Evolutionary conservation across 1,284 basidiomycete species (phyloP).

Genomic region (Caloboletus inedulis): DNA sequence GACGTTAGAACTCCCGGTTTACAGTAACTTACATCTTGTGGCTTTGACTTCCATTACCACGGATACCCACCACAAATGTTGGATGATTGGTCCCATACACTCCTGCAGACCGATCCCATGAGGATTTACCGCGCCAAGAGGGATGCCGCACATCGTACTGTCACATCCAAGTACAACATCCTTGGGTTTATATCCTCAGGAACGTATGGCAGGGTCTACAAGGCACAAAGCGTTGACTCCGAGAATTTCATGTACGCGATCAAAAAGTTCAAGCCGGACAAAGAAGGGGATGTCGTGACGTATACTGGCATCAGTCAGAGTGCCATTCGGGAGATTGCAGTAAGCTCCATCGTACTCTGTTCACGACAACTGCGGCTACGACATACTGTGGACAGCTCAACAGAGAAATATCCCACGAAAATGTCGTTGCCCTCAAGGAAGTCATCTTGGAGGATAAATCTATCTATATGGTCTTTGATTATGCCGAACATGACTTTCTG

Average conservation of each 20-base stretch:
- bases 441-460: conserved; percentile 98
- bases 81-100: conserved; percentile 39
- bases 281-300: conserved; percentile 89
- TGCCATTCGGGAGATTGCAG: conserved; percentile 94
- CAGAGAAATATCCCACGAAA: conserved; percentile 90
- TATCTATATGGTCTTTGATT: conserved; percentile 99
- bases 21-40: not conserved
- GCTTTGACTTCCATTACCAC: not conserved
- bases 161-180: conserved; percentile 84
- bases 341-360: conserved; percentile 39
- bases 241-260: conserved; percentile 84
- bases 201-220: conserved; percentile 98
- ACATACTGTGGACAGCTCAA: conserved; percentile 62
- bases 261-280: conserved; percentile 99
- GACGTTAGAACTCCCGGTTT: not conserved
- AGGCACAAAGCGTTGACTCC: conserved; percentile 75
- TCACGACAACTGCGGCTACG: not conserved
- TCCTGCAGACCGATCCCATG: conserved; percentile 69
- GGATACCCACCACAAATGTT: conserved; percentile 23
- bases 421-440: conserved; percentile 88
- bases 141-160: conserved; percentile 64
- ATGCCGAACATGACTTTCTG: conserved; percentile 97
- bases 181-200: conserved; percentile 97
- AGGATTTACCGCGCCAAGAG: conserved; percentile 77
- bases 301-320: conserved; percentile 98